Base-by-base conservation (phyloP, 495 filamentous ascomycete species). In the Xylaria nigripes region DNA sequence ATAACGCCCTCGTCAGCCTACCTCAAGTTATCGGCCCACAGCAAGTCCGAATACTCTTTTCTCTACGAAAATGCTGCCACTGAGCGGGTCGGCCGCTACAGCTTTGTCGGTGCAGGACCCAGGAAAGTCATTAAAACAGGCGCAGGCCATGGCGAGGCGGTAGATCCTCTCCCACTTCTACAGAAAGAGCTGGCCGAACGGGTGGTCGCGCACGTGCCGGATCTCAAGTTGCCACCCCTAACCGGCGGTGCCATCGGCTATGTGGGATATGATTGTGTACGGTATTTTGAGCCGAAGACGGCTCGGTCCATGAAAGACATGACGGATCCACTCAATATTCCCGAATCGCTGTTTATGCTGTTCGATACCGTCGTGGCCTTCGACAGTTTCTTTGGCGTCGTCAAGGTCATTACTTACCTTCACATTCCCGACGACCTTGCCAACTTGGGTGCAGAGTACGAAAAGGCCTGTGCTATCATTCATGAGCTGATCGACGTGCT, bases 281-380 rank as follows among this genome's bases (percentile, higher is more conserved):
- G 83, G 65, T 98, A 98, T 70, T 98, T 98, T 58, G 93, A 98
- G 73, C 93, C 93, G 27, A 90, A 86, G 75, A 96, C 93, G 1
- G 83, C 81, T 16, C 81, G 91, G 40, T 80, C 84, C 3, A 82
- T 96, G 74, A 87, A 92, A 70, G 93, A 98, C 72, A 74, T 92
- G 2, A n/a, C n/a, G n/a, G n/a, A n/a, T n/a, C n/a, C n/a, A n/a
- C 77, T 97, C 16, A 72, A 84, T 41, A 86, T 95, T 18, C 93
- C 93, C 1, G 93, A 98, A 72, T 88, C 87, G 13, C 73, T 98
- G 1, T 98, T 98, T 71, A 98, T 98, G 93, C 78, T 98, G 21
- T 97, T 87, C 72, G 89, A 97, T 64, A 98, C 93, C 45, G 86
- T 97, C 42, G 77, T 97, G 21, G 90, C 91, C 22, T 92, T 97